Evolutionary conservation across 345 rosid species (phyloP).

Genomic region (Abelmoschus esculentus): DNA sequence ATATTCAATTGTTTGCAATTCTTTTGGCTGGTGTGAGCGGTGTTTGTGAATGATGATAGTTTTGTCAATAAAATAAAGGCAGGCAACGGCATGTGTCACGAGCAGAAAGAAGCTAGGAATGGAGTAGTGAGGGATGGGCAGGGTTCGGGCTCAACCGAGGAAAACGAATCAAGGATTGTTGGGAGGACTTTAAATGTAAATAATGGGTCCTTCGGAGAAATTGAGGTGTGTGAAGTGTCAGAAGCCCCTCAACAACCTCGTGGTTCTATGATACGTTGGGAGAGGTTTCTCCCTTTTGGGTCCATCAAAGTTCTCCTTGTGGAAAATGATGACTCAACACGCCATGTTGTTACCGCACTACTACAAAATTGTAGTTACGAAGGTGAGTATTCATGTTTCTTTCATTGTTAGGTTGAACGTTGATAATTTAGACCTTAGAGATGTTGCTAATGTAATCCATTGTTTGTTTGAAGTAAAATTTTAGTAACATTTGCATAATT

Average conservation of each 20-base stretch:
- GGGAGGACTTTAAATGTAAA: conserved; percentile 23
- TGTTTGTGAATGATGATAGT: conserved; percentile 14
- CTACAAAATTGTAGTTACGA: conserved; percentile 78
- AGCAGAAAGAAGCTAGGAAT: conserved; percentile 33
- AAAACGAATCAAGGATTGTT: conserved; percentile 37
- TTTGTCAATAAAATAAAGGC: background rate
- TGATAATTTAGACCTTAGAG: background rate
- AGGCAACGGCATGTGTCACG: conserved; percentile 31
- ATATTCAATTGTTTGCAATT: conserved; percentile 14
- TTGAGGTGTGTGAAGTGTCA: conserved; percentile 21
- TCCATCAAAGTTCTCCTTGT: conserved; percentile 76
- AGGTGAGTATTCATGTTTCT: conserved; percentile 32
- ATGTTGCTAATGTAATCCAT: background rate
- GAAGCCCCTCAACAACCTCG: conserved; percentile 40
- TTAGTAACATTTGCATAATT: background rate
- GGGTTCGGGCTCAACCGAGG: conserved; percentile 39
- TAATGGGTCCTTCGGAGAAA: conserved; percentile 18
- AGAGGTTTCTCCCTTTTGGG: conserved; percentile 64
- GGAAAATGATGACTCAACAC: conserved; percentile 71
- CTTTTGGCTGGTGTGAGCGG: conserved; percentile 27
- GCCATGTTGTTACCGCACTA: conserved; percentile 64
- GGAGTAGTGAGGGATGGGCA: conserved; percentile 32
- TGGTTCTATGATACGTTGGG: conserved; percentile 46
- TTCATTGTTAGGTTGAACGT: conserved; percentile 1
- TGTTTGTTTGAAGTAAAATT: background rate